Percentiles rank a stretch among this genome's conserved stretches.
These are phyloP conservation scores for Primulina huaijiensis DNA, from an alignment of 257 asterid species.

Conservation along the genomic window DNA sequence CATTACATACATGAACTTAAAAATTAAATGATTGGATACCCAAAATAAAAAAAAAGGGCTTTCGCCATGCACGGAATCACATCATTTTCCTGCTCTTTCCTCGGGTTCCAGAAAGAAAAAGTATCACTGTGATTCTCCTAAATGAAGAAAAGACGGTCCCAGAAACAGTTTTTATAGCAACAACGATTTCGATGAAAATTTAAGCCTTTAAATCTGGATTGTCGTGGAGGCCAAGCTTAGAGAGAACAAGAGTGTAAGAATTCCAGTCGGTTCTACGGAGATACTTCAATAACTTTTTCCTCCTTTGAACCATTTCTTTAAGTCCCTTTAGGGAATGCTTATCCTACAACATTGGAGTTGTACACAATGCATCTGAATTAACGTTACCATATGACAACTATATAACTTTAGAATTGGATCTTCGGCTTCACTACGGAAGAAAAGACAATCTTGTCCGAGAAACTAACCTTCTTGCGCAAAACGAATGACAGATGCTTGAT, in stretches of 20 bases:
- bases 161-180: not conserved
- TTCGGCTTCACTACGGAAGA: not conserved
- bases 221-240: conserved; percentile 79
- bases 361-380: not conserved
- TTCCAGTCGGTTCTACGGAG: conserved; percentile 83
- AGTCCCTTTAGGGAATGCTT: conserved; percentile 87
- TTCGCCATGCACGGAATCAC: not conserved
- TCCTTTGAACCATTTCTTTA: conserved; percentile 63
- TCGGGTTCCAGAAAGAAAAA: no score
- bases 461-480: conserved; percentile 66
- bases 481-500: conserved; percentile 62
- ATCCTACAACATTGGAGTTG: conserved; percentile 44
- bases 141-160: not conserved
- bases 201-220: conserved; percentile 55
- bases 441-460: not conserved
- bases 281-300: conserved; percentile 74
- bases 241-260: conserved; percentile 65
- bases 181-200: not conserved
- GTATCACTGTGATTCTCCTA: not conserved
- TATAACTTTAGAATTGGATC: not conserved
- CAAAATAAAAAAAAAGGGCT: not conserved
- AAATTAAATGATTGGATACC: no score
- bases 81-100: not conserved
- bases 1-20: no score
- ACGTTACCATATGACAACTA: not conserved